These are phyloP conservation scores for Artemisia argyi DNA, from an alignment of 129 eudicot genomes.

Conservation along the genomic window DNA sequence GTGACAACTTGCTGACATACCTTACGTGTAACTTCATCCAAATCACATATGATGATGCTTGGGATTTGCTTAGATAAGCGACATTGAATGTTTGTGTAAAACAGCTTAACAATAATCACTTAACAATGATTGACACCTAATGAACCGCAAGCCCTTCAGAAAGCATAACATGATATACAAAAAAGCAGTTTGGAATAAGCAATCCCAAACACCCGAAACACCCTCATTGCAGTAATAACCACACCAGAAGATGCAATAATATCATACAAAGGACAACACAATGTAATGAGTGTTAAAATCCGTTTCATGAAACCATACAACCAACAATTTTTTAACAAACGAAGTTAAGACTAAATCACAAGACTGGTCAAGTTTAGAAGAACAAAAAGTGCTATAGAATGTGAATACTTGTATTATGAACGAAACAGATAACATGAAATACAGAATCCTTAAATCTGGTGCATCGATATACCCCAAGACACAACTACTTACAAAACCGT, in stretches of 20 bases:
- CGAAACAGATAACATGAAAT: constrained; percentile 19
- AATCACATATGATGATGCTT: too few relatives aligned
- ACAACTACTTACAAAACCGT: constrained; percentile 47
- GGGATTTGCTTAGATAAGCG: too few relatives aligned
- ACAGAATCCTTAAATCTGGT: constrained; percentile 11
- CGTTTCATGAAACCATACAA: not conserved
- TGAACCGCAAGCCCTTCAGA: too few relatives aligned
- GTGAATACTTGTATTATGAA: constrained; percentile 25
- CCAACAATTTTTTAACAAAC: not conserved
- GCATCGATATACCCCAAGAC: constrained; percentile 12
- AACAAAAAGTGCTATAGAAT: not conserved
- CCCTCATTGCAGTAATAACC: not conserved
- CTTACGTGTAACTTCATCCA: not conserved
- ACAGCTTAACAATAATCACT: too few relatives aligned
- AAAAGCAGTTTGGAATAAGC: too few relatives aligned
- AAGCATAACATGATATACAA: too few relatives aligned
- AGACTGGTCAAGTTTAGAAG: not conserved
- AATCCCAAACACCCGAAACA: not conserved
- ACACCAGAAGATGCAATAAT: not conserved
- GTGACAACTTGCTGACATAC: not conserved
- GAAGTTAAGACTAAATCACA: not conserved
- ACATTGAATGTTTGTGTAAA: too few relatives aligned
- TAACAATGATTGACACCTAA: too few relatives aligned
- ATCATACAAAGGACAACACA: not conserved
- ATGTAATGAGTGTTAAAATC: not conserved